A percentile compares a stretch with the other conserved stretches of the same genome.
Evolutionary conservation across 768 basidiomycete species (phyloP).

Genomic region (Suillus tomentosus): DNA sequence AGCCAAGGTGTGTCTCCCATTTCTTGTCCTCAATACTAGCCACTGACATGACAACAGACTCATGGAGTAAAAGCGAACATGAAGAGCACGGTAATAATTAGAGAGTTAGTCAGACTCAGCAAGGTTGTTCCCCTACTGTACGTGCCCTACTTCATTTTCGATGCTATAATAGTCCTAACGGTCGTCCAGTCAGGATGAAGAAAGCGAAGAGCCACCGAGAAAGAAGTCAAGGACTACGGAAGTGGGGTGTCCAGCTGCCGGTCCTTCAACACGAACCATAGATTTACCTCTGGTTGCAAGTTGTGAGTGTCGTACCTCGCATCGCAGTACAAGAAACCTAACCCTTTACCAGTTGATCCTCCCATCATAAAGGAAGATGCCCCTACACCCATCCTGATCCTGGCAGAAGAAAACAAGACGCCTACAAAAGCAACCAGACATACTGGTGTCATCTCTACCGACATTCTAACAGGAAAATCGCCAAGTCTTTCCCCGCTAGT

Average conservation of each 20-base stretch:
- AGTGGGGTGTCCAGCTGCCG: background rate
- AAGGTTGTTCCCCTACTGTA: background rate
- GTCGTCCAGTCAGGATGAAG: slow-evolving; percentile 17
- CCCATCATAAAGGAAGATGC: background rate
- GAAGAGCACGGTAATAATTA: slow-evolving; percentile 29
- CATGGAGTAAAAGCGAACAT: slow-evolving; percentile 26
- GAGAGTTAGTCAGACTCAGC: slow-evolving; percentile 16
- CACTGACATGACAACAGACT: slow-evolving; percentile 14
- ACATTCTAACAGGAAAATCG: background rate
- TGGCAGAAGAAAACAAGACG: background rate
- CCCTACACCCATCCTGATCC: background rate
- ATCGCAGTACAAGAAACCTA: slow-evolving; percentile 12
- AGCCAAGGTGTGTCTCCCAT: slow-evolving; percentile 23
- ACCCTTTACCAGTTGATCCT: background rate
- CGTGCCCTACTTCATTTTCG: slow-evolving; percentile 11
- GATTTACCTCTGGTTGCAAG: slow-evolving; percentile 22
- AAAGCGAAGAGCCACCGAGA: slow-evolving; percentile 16
- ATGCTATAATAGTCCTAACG: slow-evolving; percentile 13
- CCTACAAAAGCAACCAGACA: background rate
- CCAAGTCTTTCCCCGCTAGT: background rate
- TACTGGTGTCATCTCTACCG: background rate
- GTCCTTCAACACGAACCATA: slow-evolving; percentile 13
- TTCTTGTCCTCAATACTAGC: background rate
- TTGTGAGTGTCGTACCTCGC: slow-evolving; percentile 26
- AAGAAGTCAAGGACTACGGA: slow-evolving; percentile 14